These are phyloP conservation scores for Sporisorium graminicola DNA, from an alignment of 1,284 basidiomycete species.

Conservation along the genomic window DNA sequence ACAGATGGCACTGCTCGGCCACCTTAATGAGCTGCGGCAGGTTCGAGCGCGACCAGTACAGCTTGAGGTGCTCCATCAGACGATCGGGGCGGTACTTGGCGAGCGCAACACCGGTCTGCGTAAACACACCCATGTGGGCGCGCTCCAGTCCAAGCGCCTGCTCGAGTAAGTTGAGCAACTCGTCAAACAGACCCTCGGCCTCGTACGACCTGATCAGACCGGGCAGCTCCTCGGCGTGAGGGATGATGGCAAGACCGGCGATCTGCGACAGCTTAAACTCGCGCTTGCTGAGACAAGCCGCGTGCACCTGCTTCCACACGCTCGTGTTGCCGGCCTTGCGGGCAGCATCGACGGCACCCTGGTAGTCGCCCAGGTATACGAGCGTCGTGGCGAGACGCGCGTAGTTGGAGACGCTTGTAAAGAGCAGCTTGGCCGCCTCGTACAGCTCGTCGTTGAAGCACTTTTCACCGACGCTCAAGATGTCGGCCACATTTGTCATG, in stretches of 20 bases:
- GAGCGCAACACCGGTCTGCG: conserved; percentile 92
- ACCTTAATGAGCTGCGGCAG: conserved; percentile 95
- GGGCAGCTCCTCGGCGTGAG: conserved; percentile 84
- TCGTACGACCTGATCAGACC: conserved; percentile 89
- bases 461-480: conserved; percentile 96
- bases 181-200: conserved; percentile 91
- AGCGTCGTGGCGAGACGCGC: conserved; percentile 96
- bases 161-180: conserved; percentile 90
- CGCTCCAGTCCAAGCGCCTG: conserved; percentile 92
- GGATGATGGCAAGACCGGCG: conserved; percentile 69
- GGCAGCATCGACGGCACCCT: conserved; percentile 96
- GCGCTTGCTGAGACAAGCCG: conserved; percentile 95
- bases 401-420: conserved; percentile 98
- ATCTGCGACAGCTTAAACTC: conserved; percentile 99
- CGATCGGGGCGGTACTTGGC: conserved; percentile 97
- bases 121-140: conserved; percentile 88
- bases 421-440: conserved; percentile 94
- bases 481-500: conserved; percentile 99
- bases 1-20: conserved; percentile 94
- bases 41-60: conserved; percentile 97
- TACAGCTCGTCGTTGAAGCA: conserved; percentile 99
- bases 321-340: conserved; percentile 98
- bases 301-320: conserved; percentile 99
- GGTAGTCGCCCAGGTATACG: conserved; percentile 98
- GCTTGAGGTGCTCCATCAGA: conserved; percentile 99